Conservation (phyloP, 495 filamentous ascomycete genomes). For the Bombardia bombarda region DNA sequence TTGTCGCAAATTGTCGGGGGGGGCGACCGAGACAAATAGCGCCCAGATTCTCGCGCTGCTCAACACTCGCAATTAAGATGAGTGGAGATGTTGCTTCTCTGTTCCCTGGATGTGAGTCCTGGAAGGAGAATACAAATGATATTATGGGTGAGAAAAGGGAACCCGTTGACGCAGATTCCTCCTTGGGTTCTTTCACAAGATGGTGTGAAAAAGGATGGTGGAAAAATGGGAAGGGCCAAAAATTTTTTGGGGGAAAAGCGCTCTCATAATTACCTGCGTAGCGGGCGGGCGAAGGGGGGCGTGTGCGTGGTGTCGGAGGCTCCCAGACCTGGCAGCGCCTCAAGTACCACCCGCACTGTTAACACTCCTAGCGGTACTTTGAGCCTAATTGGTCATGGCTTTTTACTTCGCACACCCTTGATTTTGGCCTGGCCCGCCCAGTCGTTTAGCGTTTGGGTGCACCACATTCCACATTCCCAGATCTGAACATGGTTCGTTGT, state of each 20-base stretch:
- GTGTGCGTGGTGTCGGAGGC: conserved; percentile 1
- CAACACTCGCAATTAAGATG: conserved; percentile 19
- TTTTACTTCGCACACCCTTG: neutral
- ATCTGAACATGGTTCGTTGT: no score
- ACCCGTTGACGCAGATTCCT: conserved; percentile 16
- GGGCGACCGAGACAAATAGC: conserved; percentile 12
- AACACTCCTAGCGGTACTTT: neutral
- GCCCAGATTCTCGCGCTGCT: conserved; percentile 2
- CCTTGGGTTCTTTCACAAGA: conserved; percentile 26
- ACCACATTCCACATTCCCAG: no score
- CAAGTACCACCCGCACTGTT: conserved; percentile 2
- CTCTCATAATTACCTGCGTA: conserved; percentile 5
- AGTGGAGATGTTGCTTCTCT: conserved; percentile 32
- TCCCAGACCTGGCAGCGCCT: neutral
- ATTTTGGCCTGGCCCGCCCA: no score
- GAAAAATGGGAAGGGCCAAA: conserved; percentile 26
- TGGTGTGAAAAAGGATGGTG: conserved; percentile 28
- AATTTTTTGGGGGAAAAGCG: conserved; percentile 24
- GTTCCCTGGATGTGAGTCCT: conserved; percentile 22
- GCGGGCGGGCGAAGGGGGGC: conserved; percentile 8
- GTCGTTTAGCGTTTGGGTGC: no score
- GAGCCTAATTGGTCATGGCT: neutral
- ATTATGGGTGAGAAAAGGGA: conserved; percentile 21
- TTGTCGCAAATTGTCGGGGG: conserved; percentile 16
- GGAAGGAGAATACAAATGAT: conserved; percentile 20